A percentile compares a stretch with the other conserved stretches of the same genome.
Conservation (phyloP, 2,329 filamentous ascomycete genomes). For the Teratosphaeria viscida region DNA sequence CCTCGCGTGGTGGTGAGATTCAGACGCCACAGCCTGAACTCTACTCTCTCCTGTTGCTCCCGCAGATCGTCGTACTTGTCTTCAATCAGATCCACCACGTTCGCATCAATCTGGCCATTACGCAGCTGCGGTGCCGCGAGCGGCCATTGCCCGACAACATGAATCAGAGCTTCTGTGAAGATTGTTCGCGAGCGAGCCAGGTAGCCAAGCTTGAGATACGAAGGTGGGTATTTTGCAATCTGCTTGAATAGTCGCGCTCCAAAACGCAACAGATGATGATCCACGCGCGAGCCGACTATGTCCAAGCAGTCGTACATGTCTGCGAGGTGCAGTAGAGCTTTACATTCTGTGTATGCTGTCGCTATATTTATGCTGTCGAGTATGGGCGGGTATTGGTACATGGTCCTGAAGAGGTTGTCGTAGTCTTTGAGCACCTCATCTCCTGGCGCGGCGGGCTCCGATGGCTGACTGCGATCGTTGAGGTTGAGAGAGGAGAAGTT, state of each 20-base stretch:
- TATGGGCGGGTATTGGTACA: constrained; percentile 82
- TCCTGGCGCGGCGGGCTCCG: constrained; percentile 41
- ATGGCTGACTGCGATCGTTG: constrained; percentile 32
- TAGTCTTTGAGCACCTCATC: constrained; percentile 81
- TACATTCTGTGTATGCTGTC: constrained; percentile 87
- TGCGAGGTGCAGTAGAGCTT: constrained; percentile 75
- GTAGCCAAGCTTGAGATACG: constrained; percentile 82
- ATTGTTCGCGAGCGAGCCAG: constrained; percentile 70
- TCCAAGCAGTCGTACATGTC: constrained; percentile 88
- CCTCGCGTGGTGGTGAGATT: constrained; percentile 68
- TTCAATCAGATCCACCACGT: constrained; percentile 80
- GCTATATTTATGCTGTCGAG: constrained; percentile 83
- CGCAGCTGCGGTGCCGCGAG: constrained; percentile 67
- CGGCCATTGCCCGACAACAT: constrained; percentile 93
- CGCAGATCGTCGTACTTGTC: constrained; percentile 90
- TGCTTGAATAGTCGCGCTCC: constrained; percentile 88
- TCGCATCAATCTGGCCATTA: constrained; percentile 53
- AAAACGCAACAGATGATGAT: constrained; percentile 89
- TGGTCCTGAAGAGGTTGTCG: constrained; percentile 88
- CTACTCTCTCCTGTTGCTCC: constrained; percentile 68
- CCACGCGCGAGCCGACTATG: constrained; percentile 79
- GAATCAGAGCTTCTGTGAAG: constrained; percentile 71
- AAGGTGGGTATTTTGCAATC: constrained; percentile 90
- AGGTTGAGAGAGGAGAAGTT: constrained; percentile 55
- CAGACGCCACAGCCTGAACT: constrained; percentile 71